These are phyloP conservation scores for Haplosporangium sp. DNA, from an alignment of 371 early-diverging fungal genomes.

Conservation along the genomic window DNA sequence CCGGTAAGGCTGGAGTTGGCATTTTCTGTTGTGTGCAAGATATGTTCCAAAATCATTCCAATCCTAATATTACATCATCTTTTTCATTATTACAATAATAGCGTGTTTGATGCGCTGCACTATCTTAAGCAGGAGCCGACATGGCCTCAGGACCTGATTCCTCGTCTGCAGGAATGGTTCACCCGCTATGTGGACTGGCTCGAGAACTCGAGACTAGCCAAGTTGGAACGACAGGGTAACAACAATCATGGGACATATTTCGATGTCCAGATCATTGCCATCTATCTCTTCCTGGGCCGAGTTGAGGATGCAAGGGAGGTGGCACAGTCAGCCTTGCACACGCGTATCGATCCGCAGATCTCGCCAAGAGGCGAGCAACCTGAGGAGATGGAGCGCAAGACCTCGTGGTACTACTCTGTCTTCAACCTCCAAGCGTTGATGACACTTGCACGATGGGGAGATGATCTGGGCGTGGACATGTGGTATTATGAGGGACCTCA, in stretches of 20 bases:
- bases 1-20: slow-evolving; percentile 25
- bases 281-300: slow-evolving; percentile 57
- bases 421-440: slow-evolving; percentile 60
- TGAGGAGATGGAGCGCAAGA: slow-evolving; percentile 57
- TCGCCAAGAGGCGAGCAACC: slow-evolving; percentile 54
- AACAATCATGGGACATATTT: slow-evolving; percentile 67
- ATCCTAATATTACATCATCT: background rate
- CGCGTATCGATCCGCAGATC: slow-evolving; percentile 57
- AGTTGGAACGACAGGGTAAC: slow-evolving; percentile 51
- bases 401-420: slow-evolving; percentile 60
- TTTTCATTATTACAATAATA: background rate
- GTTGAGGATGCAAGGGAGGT: slow-evolving; percentile 43
- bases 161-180: slow-evolving; percentile 59
- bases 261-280: slow-evolving; percentile 59
- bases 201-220: slow-evolving; percentile 57
- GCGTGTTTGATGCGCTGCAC: slow-evolving; percentile 49
- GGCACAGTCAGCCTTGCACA: slow-evolving; percentile 34
- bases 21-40: background rate
- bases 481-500: slow-evolving; percentile 57
- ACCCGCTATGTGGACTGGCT: slow-evolving; percentile 62
- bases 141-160: slow-evolving; percentile 55
- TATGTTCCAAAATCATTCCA: background rate
- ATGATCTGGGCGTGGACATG: slow-evolving; percentile 55
- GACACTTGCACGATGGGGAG: slow-evolving; percentile 56
- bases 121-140: slow-evolving; percentile 52